Base-by-base conservation (phyloP, 768 basidiomycete genomes). In the Melanogaster broomeanus region DNA sequence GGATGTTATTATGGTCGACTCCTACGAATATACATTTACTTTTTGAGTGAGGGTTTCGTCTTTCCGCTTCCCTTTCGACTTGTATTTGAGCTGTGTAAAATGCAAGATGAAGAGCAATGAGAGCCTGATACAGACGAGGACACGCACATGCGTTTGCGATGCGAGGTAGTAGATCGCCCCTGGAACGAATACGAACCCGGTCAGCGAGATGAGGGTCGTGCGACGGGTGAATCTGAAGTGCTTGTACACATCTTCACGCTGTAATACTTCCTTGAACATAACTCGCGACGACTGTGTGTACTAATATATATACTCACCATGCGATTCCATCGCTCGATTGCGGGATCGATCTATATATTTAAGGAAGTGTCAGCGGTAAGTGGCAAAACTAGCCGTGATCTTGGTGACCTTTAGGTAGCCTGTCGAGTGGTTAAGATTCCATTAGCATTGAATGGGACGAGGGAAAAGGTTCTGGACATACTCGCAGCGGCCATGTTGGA, bases 171-270 rank as follows among this genome's bases (percentile, higher is more conserved):
- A 70, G 21, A 87, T 66, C 16, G 78, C 68, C 16, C 77, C 78
- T 8, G 93, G 93, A 46, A 87, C 69, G 47, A 89, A 69, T 21
- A 87, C 69, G 59, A 87, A 75, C 31, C 88, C 89, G 12, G 83
- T 71, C 19, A 90, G 53, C 34, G 79, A 62, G 39, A 84, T 80
- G 60, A 85, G 75, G 24, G 87, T 78, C 21, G 86, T 83, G 49
- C 79, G 74, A 25, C 73, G 80, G 31, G 90, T 95, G 77, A 90
- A 93, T 34, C 81, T 81, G 70, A 94, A 96, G 63, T 84, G 78
- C 64, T 87, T 75, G 70, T 93, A 91, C n/a, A 83, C 88, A 56
- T 84, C 79, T 67, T 94, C 92, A 37, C 93, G 85, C 92, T 94
- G 52, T 41, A 42, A 35, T 2, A 18, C 3, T 24, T 30, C 40